Base-by-base conservation (phyloP, 495 filamentous ascomycete species). In the Aspergillus leporis region DNA sequence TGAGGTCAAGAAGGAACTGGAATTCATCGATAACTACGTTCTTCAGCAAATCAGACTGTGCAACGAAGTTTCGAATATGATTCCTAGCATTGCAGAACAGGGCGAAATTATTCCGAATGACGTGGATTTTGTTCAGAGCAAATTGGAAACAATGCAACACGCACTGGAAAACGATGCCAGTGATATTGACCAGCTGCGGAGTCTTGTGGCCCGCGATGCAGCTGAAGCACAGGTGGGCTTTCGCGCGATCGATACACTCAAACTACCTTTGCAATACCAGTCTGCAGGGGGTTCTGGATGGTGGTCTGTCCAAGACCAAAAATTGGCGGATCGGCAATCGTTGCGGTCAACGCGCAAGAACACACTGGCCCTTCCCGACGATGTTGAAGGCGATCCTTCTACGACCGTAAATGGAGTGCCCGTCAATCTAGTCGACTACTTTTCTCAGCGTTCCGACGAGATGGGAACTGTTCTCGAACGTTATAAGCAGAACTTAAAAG, bases 1-100 rank as follows among this genome's bases (percentile, higher is more conserved):
- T 62, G 83, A 88, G 36, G 76, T 97, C n/a, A 90, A 96, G 61
- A 82, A 83, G 49, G 70, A 89, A 47, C 88, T 98, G 45, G 83
- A 89, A 52, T 67, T 69, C 13, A 84, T 96, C 59, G 93, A 98
- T 69, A 79, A 81, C 19, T 81, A 83, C 66, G 89, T 96, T 58
- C 78, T 87, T 31, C 76, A 79, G 51, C 88, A 92, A 65, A 91
- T 92, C 40, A 72, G 76, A n/a, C 66, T 76, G 61, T 78, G 74
- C 62, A 71, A 78, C 41, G 77, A 79, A 54, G 72, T 79, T 16
- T 53, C 72, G 8, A 72, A 74, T 43, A 62, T 80, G 55, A 64
- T 79, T 13, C 87, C 89, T 0, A 74, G 80, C 4, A 88, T 93
- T 65, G 83, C 78, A 30, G 73, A 81, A 25, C 83, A 87, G 61